These are phyloP conservation scores for Exobasidium cylindrosporum DNA, from an alignment of 1,284 basidiomycete genomes.

Conservation along the genomic window DNA sequence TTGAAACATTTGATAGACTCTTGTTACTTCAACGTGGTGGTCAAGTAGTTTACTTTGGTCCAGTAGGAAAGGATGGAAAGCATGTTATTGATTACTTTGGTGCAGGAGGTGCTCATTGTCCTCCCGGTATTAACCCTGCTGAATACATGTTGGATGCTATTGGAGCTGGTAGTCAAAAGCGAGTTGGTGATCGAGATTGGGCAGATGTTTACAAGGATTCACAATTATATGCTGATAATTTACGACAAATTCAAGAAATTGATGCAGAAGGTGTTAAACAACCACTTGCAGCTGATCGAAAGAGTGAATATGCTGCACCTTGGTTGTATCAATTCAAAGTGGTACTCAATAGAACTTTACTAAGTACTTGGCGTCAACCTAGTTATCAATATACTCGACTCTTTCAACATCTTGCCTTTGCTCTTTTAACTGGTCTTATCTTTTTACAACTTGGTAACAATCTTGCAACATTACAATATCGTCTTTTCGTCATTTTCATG, in stretches of 20 bases:
- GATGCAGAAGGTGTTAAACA: slow-evolving; percentile 57
- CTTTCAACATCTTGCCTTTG: slow-evolving; percentile 64
- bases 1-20: slow-evolving; percentile 67
- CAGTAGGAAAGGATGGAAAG: slow-evolving; percentile 60
- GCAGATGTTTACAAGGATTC: slow-evolving; percentile 56
- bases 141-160: slow-evolving; percentile 59
- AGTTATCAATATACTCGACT: slow-evolving; percentile 64
- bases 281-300: slow-evolving; percentile 32
- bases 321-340: slow-evolving; percentile 74
- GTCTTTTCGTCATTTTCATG: slow-evolving; percentile 67
- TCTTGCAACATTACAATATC: slow-evolving; percentile 73
- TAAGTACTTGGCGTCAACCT: slow-evolving; percentile 56
- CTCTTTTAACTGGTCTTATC: slow-evolving; percentile 75
- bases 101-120: slow-evolving; percentile 60
- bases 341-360: slow-evolving; percentile 71
- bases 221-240: slow-evolving; percentile 51
- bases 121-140: slow-evolving; percentile 59
- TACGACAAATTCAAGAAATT: slow-evolving; percentile 57
- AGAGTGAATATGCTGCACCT: slow-evolving; percentile 62
- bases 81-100: slow-evolving; percentile 62
- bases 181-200: slow-evolving; percentile 53
- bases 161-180: slow-evolving; percentile 51
- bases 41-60: slow-evolving; percentile 63
- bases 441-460: slow-evolving; percentile 75
- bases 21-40: slow-evolving; percentile 54